phyloP scores from a whole-genome alignment of 176 grass and related monocot genomes.

The Carex littledalei region DNA sequence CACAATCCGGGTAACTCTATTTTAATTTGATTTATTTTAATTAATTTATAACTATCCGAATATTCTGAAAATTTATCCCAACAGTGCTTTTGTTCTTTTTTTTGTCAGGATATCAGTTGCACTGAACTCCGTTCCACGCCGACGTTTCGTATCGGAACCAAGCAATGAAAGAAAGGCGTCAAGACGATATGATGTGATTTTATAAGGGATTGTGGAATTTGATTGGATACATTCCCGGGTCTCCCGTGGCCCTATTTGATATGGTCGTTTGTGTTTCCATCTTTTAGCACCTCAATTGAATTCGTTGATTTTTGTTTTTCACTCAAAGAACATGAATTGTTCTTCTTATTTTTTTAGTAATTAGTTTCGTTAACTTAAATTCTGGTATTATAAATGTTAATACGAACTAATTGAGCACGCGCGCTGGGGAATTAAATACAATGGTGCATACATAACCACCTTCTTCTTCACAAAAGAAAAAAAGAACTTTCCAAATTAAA shows the following conservation, averaged over 20 bases:
- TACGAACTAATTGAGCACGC: not conserved
- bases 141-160: slow-evolving; percentile 5
- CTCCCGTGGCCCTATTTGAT: not conserved
- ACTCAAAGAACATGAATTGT: not conserved
- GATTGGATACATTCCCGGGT: not conserved
- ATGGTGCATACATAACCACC: not conserved
- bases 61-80: too few relatives aligned
- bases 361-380: not conserved
- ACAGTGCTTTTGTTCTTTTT: not conserved
- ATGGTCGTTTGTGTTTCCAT: not conserved
- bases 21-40: too few relatives aligned
- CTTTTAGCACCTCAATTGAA: not conserved
- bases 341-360: not conserved
- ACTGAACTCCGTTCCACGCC: not conserved
- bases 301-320: not conserved
- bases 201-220: not conserved
- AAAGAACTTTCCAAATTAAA: slow-evolving; percentile 7
- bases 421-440: not conserved
- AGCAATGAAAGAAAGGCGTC: not conserved
- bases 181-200: not conserved
- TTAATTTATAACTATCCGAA: too few relatives aligned
- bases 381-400: not conserved
- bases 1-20: too few relatives aligned
- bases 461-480: not conserved
- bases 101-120: not conserved